Base-by-base conservation (phyloP, 306 rosid species). In the Vigna angularis region DNA sequence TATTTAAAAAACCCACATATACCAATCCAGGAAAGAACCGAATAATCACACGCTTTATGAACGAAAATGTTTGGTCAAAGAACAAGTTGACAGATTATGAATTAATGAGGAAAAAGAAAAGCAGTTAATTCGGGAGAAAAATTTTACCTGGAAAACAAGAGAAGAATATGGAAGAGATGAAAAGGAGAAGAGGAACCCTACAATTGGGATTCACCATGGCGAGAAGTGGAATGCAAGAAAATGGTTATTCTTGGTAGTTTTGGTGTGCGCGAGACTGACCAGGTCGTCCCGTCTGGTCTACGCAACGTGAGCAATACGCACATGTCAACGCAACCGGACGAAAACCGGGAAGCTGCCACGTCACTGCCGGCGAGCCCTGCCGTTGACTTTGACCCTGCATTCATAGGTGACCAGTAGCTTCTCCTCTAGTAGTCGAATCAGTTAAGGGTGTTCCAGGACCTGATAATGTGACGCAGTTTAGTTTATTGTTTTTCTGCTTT, bases 121-220 rank as follows among this genome's bases (percentile, higher is more conserved):
- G 36, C 65, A 28, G 66, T 5, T 4, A 28, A n/a, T 13, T 58
- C 3, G 40, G 18, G 13, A 16, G 56, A 18, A 16, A 30, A 63
- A 11, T 53, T 55, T 49, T 65, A 92, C 98, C 97, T 36, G 92
- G 89, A 63, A 83, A 87, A 80, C 69, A 65, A 73, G 75, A 30
- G 55, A 89, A 74, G 76, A 85, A 78, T 1, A 87, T 67, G 75
- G 30, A 82, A 73, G 61, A 68, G 52, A 88, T 7, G 36, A 85
- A 36, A 70, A 79, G 75, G 20, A 78, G 9, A 65, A 77, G 4
- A n/a, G 71, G 79, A 80, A 83, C 58, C 67, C 66, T 79, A 32
- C 83, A 72, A 56, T 48, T 79, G 73, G 20, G 55, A 65, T 28
- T 45, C 71, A 88, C 77, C 97, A 94, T 90, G 82, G 87, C 0